These are phyloP conservation scores for Clohesyomyces aquaticus DNA, from an alignment of 495 filamentous ascomycete species.

Conservation along the genomic window DNA sequence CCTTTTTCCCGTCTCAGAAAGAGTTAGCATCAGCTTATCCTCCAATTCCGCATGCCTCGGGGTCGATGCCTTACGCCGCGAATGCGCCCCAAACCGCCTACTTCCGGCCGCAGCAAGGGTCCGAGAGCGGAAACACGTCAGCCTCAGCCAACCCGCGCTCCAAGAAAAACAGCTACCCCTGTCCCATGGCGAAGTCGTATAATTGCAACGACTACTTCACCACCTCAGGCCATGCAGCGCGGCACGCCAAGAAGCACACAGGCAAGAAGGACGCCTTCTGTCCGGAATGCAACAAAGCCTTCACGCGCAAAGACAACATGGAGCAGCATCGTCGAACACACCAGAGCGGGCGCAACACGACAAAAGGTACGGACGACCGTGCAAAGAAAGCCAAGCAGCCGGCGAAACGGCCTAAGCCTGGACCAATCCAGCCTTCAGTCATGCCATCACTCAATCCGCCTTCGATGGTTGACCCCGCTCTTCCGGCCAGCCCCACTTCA, in stretches of 20 bases:
- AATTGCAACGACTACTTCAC: slow-evolving; percentile 67
- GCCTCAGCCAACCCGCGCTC: slow-evolving; percentile 33
- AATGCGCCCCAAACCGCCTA: slow-evolving; percentile 26
- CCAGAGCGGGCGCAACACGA: slow-evolving; percentile 46
- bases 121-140: slow-evolving; percentile 24
- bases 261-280: slow-evolving; percentile 92
- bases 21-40: slow-evolving; percentile 35
- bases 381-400: slow-evolving; percentile 35
- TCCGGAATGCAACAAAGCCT: slow-evolving; percentile 88
- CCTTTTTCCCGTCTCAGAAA: slow-evolving; percentile 30
- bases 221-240: slow-evolving; percentile 93
- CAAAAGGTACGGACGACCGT: slow-evolving; percentile 26
- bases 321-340: slow-evolving; percentile 96
- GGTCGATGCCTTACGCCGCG: slow-evolving; percentile 27
- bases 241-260: slow-evolving; percentile 95
- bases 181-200: slow-evolving; percentile 56
- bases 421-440: slow-evolving; percentile 22
- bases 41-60: slow-evolving; percentile 27
- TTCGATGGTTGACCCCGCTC: slow-evolving; percentile 27
- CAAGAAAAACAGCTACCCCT: slow-evolving; percentile 67
- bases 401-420: slow-evolving; percentile 33
- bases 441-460: slow-evolving; percentile 18
- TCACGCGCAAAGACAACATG: slow-evolving; percentile 97
- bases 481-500: slow-evolving; percentile 20
- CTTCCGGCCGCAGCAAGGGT: slow-evolving; percentile 19